These are phyloP conservation scores for Coix lacrymajobi DNA, from an alignment of 176 grass and related monocot species.

Conservation along the genomic window DNA sequence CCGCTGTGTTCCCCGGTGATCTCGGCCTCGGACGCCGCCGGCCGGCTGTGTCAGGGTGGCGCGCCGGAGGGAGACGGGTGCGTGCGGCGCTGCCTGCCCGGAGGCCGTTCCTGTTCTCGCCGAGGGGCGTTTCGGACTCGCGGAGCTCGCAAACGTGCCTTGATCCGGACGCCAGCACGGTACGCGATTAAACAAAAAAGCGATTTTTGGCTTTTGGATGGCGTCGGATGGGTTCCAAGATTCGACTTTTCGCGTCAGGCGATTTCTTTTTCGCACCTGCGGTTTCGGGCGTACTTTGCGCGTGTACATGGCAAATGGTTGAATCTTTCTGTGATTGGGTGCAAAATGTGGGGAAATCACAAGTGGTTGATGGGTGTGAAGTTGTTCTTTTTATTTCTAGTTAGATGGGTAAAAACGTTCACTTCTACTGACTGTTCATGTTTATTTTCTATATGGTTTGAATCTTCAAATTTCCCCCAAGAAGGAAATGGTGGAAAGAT, in stretches of 20 bases:
- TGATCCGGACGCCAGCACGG: conserved; percentile 92
- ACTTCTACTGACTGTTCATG: not conserved
- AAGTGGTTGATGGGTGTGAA: not conserved
- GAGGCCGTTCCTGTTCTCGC: conserved; percentile 54
- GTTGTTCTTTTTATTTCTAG: not conserved
- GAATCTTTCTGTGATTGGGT: not conserved
- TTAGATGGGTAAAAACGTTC: not conserved
- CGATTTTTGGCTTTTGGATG: not conserved
- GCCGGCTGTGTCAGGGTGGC: not conserved
- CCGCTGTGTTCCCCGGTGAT: not conserved
- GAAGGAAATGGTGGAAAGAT: conserved; percentile 6
- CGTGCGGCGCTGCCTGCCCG: not conserved
- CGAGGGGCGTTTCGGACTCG: conserved; percentile 75
- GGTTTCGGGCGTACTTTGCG: not conserved
- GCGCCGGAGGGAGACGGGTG: conserved; percentile 24
- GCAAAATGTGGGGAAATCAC: conserved; percentile 2
- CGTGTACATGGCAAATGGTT: not conserved
- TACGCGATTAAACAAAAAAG: conserved; percentile 28
- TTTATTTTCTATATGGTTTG: not conserved
- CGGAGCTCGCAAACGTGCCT: conserved; percentile 87
- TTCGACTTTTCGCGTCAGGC: not conserved
- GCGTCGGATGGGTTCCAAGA: not conserved
- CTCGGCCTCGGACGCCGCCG: not conserved
- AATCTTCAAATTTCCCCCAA: too few relatives aligned
- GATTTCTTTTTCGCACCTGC: not conserved